Conservation (phyloP, 2,329 filamentous ascomycete species). For the Didymosphaeria variabile region DNA sequence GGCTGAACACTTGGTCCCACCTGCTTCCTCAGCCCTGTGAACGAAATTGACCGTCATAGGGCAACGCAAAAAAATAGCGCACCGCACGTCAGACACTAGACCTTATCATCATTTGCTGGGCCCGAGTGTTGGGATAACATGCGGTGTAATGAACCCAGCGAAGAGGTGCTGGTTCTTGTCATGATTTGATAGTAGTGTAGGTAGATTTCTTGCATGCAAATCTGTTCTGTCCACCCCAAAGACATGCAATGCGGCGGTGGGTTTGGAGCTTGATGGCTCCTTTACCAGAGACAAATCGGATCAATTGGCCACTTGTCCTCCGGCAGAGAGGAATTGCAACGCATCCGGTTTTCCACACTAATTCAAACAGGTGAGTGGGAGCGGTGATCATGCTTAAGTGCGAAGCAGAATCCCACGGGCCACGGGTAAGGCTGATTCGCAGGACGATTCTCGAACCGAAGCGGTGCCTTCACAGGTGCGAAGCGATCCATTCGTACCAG, state of each 20-base stretch:
- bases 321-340: not conserved
- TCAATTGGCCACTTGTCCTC: not conserved
- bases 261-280: not conserved
- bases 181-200: slow-evolving; percentile 12
- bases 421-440: slow-evolving; percentile 11
- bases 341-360: not conserved
- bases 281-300: not conserved
- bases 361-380: not conserved
- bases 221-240: not conserved
- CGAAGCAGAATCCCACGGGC: slow-evolving; percentile 3
- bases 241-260: not conserved
- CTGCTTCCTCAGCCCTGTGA: slow-evolving; percentile 8
- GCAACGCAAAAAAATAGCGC: slow-evolving; percentile 5
- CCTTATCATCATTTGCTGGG: slow-evolving; percentile 6
- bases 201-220: not conserved
- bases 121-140: slow-evolving; percentile 10
- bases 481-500: slow-evolving; percentile 92
- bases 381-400: slow-evolving; percentile 6
- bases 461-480: slow-evolving; percentile 66
- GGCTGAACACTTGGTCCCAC: slow-evolving; percentile 14
- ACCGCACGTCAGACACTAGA: slow-evolving; percentile 3
- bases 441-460: slow-evolving; percentile 5
- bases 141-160: slow-evolving; percentile 25
- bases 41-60: not conserved
- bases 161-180: slow-evolving; percentile 16